These are phyloP conservation scores for Triticum monococcum DNA, from an alignment of 176 grass and related monocot species.

Conservation along the genomic window DNA sequence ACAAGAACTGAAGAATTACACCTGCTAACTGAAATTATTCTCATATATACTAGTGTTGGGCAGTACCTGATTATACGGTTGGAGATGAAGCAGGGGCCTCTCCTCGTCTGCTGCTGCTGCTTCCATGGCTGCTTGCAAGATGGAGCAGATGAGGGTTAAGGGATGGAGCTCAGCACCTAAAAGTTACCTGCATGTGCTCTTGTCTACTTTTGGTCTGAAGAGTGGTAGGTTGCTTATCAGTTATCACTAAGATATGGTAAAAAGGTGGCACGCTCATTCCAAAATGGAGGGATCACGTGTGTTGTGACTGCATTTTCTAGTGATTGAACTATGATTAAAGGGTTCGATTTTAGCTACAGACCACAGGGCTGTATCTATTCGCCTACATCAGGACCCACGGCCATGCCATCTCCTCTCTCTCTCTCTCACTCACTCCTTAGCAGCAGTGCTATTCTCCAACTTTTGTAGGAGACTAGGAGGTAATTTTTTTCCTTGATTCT, in stretches of 20 bases:
- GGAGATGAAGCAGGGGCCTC: conserved; percentile 24
- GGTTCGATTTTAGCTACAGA: background rate
- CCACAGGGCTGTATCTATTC: background rate
- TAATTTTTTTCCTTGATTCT: background rate
- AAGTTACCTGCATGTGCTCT: background rate
- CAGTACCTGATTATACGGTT: background rate
- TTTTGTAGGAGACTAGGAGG: too few relatives aligned
- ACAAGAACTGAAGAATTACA: background rate
- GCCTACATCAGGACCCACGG: background rate
- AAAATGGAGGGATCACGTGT: background rate
- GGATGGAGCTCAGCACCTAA: background rate
- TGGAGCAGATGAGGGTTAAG: background rate
- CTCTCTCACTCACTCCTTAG: background rate
- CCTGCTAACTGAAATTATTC: background rate
- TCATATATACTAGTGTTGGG: too few relatives aligned
- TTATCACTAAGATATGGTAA: background rate
- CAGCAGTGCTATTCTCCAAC: background rate
- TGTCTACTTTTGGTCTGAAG: background rate
- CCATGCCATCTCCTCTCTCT: background rate
- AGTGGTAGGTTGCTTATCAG: background rate
- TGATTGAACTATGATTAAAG: background rate
- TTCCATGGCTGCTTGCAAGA: conserved; percentile 14
- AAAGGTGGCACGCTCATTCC: background rate
- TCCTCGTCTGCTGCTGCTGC: conserved; percentile 28
- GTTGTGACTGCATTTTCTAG: background rate